Base-by-base conservation (phyloP, 805 yeast species). In the Candida xyloterini region DNA sequence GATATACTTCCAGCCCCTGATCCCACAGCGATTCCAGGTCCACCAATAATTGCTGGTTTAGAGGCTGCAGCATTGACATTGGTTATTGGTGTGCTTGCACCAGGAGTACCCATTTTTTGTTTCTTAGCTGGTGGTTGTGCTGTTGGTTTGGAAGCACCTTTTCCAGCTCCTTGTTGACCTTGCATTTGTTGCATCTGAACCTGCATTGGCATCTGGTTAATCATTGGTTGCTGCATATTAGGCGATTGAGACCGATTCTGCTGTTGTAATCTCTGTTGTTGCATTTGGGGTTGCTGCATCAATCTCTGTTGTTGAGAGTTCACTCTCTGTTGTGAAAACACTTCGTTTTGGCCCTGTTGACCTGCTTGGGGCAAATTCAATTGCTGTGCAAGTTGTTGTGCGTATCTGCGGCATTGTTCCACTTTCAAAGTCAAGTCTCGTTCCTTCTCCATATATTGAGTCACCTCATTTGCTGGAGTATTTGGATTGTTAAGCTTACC, bases 31-130 rank as follows among this genome's bases (percentile, higher is more conserved):
- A 42, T 42, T 27, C 53, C 43, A 11, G 56, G 47, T 1, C 38
- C 28, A 13, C 42, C 47, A 8, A 54, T 51, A 15, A 42, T 35
- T n/a, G 38, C 47, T 10, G 53, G 55, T 20, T 50, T 47, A 10
- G 55, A 37, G 3, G 78, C 78, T 15, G 75, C 73, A 15, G 78
- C 78, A 51, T 71, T 72, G 6, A 68, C 79, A 27, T 65, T 57
- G 1, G 76, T 72, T 1, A 70, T 67, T 21, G 76, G 70, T 6
- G 61, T 48, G 9, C 71, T 53, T 7, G 50, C 28, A 22, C 31
- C 38, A 5, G 52, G 38, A 1, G 47, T 45, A 24, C 43, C 48
- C 7, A 40, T 29, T 36, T 48, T 50, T 30, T 48, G 52, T 37
- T 44, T 48, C 42, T 42, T 46, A 25, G 21, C 34, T 9, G 43